phyloP scores from a whole-genome alignment of 129 eudicot species.

The Centella asiatica region DNA sequence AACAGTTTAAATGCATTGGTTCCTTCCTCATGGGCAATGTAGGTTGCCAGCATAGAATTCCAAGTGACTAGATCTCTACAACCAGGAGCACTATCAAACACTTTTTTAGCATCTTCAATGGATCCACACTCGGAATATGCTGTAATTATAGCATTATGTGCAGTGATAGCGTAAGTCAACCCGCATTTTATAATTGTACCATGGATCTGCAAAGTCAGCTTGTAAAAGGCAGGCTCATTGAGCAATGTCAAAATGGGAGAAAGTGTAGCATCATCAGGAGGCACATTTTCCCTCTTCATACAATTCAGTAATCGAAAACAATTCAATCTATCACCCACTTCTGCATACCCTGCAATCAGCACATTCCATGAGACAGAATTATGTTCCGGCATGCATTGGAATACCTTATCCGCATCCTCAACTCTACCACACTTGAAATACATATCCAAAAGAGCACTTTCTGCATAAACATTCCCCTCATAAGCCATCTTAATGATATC shows the following conservation, averaged over 20 bases:
- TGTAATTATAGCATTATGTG: conserved; percentile 56
- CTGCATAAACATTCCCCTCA: conserved; percentile 49
- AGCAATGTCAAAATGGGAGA: conserved; percentile 72
- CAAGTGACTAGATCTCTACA: conserved; percentile 63
- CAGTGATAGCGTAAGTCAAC: conserved; percentile 33
- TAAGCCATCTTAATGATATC: conserved; percentile 48
- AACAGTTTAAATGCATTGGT: conserved; percentile 47
- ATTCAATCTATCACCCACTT: conserved; percentile 24
- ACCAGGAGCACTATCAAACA: conserved; percentile 38
- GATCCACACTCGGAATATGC: conserved; percentile 77
- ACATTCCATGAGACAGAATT: conserved; percentile 85
- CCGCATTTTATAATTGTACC: conserved; percentile 50
- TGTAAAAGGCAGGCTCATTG: conserved; percentile 37
- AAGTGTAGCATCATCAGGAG: conserved; percentile 70
- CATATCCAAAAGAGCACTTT: conserved; percentile 87
- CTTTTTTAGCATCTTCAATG: conserved; percentile 45
- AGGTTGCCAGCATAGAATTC: conserved; percentile 85
- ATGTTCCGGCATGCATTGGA: conserved; percentile 37
- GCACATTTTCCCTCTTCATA: conserved; percentile 52
- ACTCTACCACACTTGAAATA: conserved; percentile 68
- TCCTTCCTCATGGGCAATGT: conserved; percentile 38
- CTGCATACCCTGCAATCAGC: conserved; percentile 63
- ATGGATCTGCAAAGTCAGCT: conserved; percentile 50
- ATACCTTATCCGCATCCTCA: conserved; percentile 57
- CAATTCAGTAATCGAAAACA: conserved; percentile 33